Conservation (phyloP, 164 flowering plant species). For the Tetracentron sinense region DNA sequence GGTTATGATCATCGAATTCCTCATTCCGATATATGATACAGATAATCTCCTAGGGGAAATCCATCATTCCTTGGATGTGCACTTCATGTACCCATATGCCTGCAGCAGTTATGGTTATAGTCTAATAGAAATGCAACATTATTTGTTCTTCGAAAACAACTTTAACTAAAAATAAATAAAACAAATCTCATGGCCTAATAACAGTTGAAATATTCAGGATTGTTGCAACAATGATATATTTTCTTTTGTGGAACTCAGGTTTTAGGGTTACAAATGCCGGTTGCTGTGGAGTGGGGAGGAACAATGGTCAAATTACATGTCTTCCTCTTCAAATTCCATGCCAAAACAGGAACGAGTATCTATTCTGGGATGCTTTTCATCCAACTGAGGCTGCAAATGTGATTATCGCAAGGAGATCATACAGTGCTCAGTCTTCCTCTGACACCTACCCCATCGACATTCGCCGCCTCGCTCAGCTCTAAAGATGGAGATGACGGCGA, state of each 20-base stretch:
- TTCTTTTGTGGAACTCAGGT: slow-evolving; percentile 6
- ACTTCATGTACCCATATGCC: too few species aligned
- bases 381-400: slow-evolving; percentile 39
- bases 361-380: slow-evolving; percentile 47
- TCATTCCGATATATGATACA: too few species aligned
- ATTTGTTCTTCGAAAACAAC: background rate
- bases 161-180: too few species aligned
- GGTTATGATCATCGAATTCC: too few species aligned
- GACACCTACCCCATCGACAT: slow-evolving; percentile 17
- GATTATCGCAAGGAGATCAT: slow-evolving; percentile 18
- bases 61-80: too few species aligned
- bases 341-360: slow-evolving; percentile 20
- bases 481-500: background rate
- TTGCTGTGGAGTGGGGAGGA: slow-evolving; percentile 35
- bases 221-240: slow-evolving; percentile 10
- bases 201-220: background rate
- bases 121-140: too few species aligned
- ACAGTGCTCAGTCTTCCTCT: slow-evolving; percentile 6
- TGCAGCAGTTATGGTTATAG: too few species aligned
- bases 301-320: slow-evolving; percentile 32
- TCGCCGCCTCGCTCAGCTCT: slow-evolving; percentile 10
- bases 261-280: slow-evolving; percentile 23
- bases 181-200: background rate
- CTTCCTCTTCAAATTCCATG: slow-evolving; percentile 34
- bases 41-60: too few species aligned